phyloP scores from a whole-genome alignment of 2,329 filamentous ascomycete genomes.

The Rutstroemia sp. region DNA sequence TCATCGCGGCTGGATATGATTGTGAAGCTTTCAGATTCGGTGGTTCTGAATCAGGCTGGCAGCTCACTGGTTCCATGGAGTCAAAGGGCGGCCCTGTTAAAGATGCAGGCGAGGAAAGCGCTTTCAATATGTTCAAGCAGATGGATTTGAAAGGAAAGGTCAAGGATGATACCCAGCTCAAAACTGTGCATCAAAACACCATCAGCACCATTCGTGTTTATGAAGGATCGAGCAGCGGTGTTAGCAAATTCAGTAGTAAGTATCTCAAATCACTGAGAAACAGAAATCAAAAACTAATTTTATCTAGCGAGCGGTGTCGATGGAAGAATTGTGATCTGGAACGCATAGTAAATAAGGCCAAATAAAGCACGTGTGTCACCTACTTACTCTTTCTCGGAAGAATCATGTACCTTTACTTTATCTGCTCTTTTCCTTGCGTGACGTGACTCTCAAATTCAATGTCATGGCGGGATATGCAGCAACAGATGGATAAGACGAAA shows the following conservation, averaged over 20 bases:
- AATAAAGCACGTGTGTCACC: conserved; percentile 13
- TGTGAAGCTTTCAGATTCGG: conserved; percentile 85
- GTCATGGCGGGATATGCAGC: no score
- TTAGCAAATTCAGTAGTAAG: conserved; percentile 84
- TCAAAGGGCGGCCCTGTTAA: conserved; percentile 44
- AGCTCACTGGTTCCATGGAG: conserved; percentile 75
- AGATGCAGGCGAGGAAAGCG: conserved; percentile 76
- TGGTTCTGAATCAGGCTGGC: conserved; percentile 74
- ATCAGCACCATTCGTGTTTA: conserved; percentile 78
- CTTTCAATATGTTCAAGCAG: conserved; percentile 95
- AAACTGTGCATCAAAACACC: conserved; percentile 95
- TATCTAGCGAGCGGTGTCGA: conserved; percentile 70
- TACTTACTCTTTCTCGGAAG: not conserved
- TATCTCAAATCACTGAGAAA: conserved; percentile 22
- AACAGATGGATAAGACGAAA: no score
- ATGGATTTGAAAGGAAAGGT: conserved; percentile 96
- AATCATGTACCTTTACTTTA: not conserved
- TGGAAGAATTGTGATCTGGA: conserved; percentile 75
- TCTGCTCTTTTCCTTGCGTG: not conserved
- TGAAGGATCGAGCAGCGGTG: conserved; percentile 54
- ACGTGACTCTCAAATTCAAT: not conserved
- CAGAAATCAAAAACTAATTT: conserved; percentile 26
- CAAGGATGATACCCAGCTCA: conserved; percentile 88
- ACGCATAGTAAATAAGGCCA: conserved; percentile 39
- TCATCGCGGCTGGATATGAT: conserved; percentile 89